phyloP scores from a whole-genome alignment of 2,329 filamentous ascomycete species.

The Penicillium brevicompactum region DNA sequence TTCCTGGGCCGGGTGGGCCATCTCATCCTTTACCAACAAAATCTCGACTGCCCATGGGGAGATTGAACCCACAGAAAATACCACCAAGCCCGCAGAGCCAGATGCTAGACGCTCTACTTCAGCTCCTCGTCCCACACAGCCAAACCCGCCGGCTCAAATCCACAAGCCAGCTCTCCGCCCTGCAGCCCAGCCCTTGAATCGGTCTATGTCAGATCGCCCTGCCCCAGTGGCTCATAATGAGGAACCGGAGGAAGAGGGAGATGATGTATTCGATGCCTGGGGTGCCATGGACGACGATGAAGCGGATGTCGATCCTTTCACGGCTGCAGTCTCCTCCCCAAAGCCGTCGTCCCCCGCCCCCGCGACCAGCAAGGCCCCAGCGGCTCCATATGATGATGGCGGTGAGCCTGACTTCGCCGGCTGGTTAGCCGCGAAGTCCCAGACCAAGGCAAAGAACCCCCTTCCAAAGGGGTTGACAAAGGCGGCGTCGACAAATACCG shows the following conservation, averaged over 20 bases:
- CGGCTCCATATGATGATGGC: slow-evolving; percentile 72
- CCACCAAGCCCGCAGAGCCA: slow-evolving; percentile 46
- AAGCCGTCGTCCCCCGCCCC: slow-evolving; percentile 28
- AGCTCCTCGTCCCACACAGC: slow-evolving; percentile 46
- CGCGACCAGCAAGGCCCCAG: slow-evolving; percentile 33
- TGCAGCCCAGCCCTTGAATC: slow-evolving; percentile 32
- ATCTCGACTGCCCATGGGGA: slow-evolving; percentile 80
- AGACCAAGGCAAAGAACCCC: slow-evolving; percentile 70
- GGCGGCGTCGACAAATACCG: slow-evolving; percentile 41
- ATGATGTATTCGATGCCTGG: slow-evolving; percentile 74
- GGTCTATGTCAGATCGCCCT: slow-evolving; percentile 45
- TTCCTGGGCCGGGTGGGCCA: slow-evolving; percentile 95
- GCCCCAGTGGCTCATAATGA: slow-evolving; percentile 50
- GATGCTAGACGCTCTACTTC: slow-evolving; percentile 50
- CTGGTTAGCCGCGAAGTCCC: slow-evolving; percentile 85
- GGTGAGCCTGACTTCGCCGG: slow-evolving; percentile 94
- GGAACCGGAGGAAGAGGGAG: slow-evolving; percentile 52
- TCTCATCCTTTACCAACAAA: slow-evolving; percentile 98
- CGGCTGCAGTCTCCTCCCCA: slow-evolving; percentile 35
- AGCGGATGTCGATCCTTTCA: slow-evolving; percentile 45
- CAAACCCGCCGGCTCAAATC: slow-evolving; percentile 29
- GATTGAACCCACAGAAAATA: slow-evolving; percentile 67
- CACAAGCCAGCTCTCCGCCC: slow-evolving; percentile 28
- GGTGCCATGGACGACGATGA: slow-evolving; percentile 63
- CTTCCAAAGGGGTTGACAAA: slow-evolving; percentile 84